Conservation (phyloP, 2,329 filamentous ascomycete genomes). For the Aspergillus piperis region DNA sequence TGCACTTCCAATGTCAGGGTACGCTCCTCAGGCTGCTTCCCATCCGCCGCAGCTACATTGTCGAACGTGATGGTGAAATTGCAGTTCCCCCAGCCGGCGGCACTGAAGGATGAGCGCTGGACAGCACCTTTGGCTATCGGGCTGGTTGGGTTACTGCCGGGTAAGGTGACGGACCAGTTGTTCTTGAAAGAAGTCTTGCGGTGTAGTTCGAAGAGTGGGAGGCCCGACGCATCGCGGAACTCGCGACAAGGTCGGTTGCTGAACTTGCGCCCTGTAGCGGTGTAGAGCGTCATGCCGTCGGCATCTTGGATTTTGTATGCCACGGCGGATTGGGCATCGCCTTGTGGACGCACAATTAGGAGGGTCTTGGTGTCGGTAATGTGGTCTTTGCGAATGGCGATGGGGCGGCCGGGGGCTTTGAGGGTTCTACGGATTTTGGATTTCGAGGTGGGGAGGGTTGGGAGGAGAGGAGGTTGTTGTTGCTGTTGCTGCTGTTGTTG, state of each 20-base stretch:
- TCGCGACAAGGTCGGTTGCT: slow-evolving; percentile 26
- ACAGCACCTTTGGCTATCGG: slow-evolving; percentile 15
- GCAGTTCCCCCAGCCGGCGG: slow-evolving; percentile 13
- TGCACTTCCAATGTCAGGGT: slow-evolving; percentile 22
- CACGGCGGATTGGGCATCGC: slow-evolving; percentile 18
- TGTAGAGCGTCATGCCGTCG: slow-evolving; percentile 26
- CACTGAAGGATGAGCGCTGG: slow-evolving; percentile 12
- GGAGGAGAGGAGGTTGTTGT: slow-evolving; percentile 2
- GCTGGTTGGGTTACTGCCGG: slow-evolving; percentile 20
- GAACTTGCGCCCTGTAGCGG: slow-evolving; percentile 29
- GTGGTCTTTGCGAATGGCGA: slow-evolving; percentile 28
- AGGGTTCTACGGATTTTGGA: slow-evolving; percentile 15
- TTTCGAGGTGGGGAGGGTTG: neutral
- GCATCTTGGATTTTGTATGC: slow-evolving; percentile 23
- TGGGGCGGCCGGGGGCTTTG: slow-evolving; percentile 18
- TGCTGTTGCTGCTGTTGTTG: slow-evolving; percentile 8
- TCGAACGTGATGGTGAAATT: slow-evolving; percentile 27
- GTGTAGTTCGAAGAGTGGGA: slow-evolving; percentile 32
- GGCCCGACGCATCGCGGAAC: slow-evolving; percentile 31
- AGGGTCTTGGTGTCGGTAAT: slow-evolving; percentile 24
- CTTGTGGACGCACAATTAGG: slow-evolving; percentile 25
- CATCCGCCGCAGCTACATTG: slow-evolving; percentile 23
- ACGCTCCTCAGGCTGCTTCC: slow-evolving; percentile 20
- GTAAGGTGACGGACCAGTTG: slow-evolving; percentile 26
- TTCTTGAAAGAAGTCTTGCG: slow-evolving; percentile 14